Evolutionary conservation across 192 early-diverging fungal species (phyloP).

Genomic region (Backusella tuberculispora): DNA sequence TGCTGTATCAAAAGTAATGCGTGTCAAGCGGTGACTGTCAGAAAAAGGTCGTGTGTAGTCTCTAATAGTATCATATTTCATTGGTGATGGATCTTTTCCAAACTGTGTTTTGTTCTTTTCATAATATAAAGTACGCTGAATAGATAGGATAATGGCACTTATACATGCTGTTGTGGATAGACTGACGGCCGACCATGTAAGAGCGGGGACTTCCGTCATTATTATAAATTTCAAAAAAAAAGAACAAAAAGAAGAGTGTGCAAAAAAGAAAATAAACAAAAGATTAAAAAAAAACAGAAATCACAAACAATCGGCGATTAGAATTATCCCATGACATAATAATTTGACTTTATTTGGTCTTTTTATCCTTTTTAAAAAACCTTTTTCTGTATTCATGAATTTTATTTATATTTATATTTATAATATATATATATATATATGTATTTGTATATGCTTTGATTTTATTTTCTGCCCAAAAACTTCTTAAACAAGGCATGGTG

Average conservation of each 20-base stretch:
- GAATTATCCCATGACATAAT: not conserved
- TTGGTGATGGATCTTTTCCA: not conserved
- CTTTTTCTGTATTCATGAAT: not conserved
- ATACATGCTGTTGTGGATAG: slow-evolving; percentile 2
- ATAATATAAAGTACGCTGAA: slow-evolving; percentile 31
- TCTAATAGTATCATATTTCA: slow-evolving; percentile 14
- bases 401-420: not conserved
- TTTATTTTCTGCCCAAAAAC: slow-evolving; percentile 54
- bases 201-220: slow-evolving; percentile 9
- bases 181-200: slow-evolving; percentile 19
- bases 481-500: slow-evolving; percentile 73
- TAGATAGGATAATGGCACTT: slow-evolving; percentile 28
- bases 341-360: not conserved
- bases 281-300: not conserved
- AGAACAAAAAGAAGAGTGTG: slow-evolving; percentile 4
- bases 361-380: slow-evolving; percentile 3
- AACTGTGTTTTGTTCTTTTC: slow-evolving; percentile 4
- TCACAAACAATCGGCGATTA: not conserved
- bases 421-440: too few species aligned
- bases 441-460: not conserved
- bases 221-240: not conserved
- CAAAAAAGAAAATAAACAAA: not conserved
- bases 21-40: slow-evolving; percentile 12
- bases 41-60: slow-evolving; percentile 26
- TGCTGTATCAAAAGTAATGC: slow-evolving; percentile 15